These are phyloP conservation scores for Udeniomyces megalosporus DNA, from an alignment of 768 basidiomycete genomes.

Conservation along the genomic window DNA sequence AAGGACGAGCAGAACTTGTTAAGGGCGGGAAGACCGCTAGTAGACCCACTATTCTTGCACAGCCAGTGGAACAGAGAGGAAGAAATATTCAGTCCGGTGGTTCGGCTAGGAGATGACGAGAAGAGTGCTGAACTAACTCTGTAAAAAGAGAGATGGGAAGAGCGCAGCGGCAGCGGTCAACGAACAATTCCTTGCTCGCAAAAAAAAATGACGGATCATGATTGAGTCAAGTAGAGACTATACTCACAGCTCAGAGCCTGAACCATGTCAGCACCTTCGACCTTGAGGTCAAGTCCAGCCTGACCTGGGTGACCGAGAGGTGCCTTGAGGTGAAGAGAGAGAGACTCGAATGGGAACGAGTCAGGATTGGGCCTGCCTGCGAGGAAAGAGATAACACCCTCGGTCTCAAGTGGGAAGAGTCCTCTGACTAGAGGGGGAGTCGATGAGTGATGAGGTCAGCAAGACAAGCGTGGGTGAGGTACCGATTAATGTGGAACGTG, in stretches of 20 bases:
- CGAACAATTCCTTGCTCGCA: too few relatives aligned
- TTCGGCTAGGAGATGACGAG: too few relatives aligned
- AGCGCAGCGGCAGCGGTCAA: too few relatives aligned
- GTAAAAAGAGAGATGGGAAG: too few relatives aligned
- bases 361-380: conserved; percentile 81
- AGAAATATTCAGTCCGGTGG: neutral
- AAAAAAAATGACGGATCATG: too few relatives aligned
- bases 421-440: conserved; percentile 39
- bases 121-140: neutral
- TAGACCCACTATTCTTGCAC: neutral
- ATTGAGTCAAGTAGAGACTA: too few relatives aligned
- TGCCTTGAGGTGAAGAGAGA: conserved; percentile 39
- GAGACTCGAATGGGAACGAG: conserved; percentile 78
- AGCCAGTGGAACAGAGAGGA: neutral
- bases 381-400: conserved; percentile 37
- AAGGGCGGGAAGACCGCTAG: conserved; percentile 15
- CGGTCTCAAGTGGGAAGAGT: conserved; percentile 64
- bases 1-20: conserved; percentile 17
- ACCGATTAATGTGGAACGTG: neutral
- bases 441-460: neutral
- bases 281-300: conserved; percentile 32
- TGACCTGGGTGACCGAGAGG: conserved; percentile 30
- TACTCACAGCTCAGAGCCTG: conserved; percentile 31
- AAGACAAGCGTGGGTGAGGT: neutral
- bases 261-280: conserved; percentile 45